Conservation (phyloP, 495 filamentous ascomycete genomes). For the Neurospora sp. region DNA sequence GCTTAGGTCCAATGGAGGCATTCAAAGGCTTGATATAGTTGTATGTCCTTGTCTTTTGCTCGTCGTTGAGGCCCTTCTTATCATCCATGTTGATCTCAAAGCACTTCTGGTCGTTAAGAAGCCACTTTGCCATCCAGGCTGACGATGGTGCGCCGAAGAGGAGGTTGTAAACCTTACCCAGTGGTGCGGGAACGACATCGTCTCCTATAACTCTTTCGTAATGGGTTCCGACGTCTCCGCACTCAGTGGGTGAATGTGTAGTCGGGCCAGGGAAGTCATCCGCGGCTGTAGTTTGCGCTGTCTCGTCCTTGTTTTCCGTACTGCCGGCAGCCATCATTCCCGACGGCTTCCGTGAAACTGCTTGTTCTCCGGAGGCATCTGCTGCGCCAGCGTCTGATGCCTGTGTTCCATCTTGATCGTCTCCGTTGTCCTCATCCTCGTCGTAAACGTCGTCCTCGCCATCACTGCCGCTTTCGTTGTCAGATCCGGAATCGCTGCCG, state of each 20-base stretch:
- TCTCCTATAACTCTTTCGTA: constrained; percentile 81
- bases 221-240: constrained; percentile 62
- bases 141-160: constrained; percentile 74
- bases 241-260: constrained; percentile 75
- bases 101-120: constrained; percentile 79
- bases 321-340: constrained; percentile 37
- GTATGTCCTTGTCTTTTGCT: constrained; percentile 63
- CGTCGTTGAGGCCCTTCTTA: constrained; percentile 61
- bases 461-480: constrained; percentile 53
- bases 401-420: constrained; percentile 49
- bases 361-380: constrained; percentile 52
- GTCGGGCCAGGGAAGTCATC: constrained; percentile 80
- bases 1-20: constrained; percentile 77
- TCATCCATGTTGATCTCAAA: constrained; percentile 78
- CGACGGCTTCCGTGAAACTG: constrained; percentile 56
- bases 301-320: constrained; percentile 48
- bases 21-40: constrained; percentile 88
- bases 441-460: constrained; percentile 65
- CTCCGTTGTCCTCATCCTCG: constrained; percentile 64
- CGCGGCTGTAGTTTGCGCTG: constrained; percentile 36
- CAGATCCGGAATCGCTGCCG: constrained; percentile 43
- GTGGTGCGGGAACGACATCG: constrained; percentile 74
- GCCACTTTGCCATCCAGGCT: constrained; percentile 72
- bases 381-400: constrained; percentile 47
- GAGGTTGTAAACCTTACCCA: constrained; percentile 84